Evolutionary conservation across 2,329 filamentous ascomycete genomes (phyloP).

Genomic region (Penicillium sp.): DNA sequence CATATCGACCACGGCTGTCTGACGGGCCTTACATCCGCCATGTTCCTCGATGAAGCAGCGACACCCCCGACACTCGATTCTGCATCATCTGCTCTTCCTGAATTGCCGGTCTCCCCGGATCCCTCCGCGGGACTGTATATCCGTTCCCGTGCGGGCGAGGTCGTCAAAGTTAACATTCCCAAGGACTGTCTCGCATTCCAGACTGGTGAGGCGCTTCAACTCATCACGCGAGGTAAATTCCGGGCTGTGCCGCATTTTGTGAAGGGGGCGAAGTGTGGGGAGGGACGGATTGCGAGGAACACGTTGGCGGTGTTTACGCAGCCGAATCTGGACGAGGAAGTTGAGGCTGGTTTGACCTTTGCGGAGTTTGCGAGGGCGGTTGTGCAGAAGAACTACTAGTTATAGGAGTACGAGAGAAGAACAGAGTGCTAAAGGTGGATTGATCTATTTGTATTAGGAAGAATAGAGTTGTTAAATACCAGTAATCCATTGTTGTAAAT

Average conservation of each 20-base stretch:
- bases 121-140: conserved; percentile 90
- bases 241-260: conserved; percentile 97
- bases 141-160: conserved; percentile 75
- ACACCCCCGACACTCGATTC: conserved; percentile 36
- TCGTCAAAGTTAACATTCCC: conserved; percentile 90
- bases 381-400: conserved; percentile 65
- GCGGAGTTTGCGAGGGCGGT: conserved; percentile 75
- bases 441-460: no score
- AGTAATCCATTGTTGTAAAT: no score
- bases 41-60: conserved; percentile 83
- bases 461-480: no score
- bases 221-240: conserved; percentile 88
- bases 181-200: conserved; percentile 92
- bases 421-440: not conserved
- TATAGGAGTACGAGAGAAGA: not conserved
- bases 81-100: conserved; percentile 48
- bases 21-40: conserved; percentile 89
- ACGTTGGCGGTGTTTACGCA: conserved; percentile 97
- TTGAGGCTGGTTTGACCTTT: conserved; percentile 74
- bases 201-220: conserved; percentile 86
- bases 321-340: conserved; percentile 76
- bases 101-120: conserved; percentile 77
- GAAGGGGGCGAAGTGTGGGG: conserved; percentile 64
- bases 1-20: conserved; percentile 85
- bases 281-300: conserved; percentile 67